Conservation (phyloP, 108 stramenopile species). For the Skeletonema potamos region DNA sequence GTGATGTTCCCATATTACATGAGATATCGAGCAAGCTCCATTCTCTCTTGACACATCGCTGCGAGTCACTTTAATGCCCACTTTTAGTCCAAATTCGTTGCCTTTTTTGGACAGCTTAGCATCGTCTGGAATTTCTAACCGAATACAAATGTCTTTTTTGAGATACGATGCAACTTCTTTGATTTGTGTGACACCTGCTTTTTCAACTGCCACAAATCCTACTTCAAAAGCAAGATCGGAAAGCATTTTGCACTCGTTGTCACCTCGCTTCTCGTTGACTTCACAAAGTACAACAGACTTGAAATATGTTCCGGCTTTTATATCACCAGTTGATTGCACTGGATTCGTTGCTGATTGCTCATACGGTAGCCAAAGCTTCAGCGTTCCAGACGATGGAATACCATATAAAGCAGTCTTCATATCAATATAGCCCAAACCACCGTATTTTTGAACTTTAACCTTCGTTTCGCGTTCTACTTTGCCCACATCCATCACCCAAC, state of each 20-base stretch:
- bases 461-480: conserved; percentile 79
- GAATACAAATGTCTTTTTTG: conserved; percentile 76
- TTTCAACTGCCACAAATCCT: conserved; percentile 50
- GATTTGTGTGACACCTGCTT: conserved; percentile 28
- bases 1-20: conserved; percentile 80
- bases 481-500: conserved; percentile 87
- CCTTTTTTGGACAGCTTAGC: conserved; percentile 54
- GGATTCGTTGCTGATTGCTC: conserved; percentile 28
- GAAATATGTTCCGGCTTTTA: conserved; percentile 62
- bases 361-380: conserved; percentile 75
- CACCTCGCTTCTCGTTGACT: conserved; percentile 80
- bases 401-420: conserved; percentile 89
- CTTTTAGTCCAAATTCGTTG: conserved; percentile 38
- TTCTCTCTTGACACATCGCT: conserved; percentile 52
- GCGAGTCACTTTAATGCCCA: conserved; percentile 38
- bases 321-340: conserved; percentile 11
- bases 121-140: conserved; percentile 58
- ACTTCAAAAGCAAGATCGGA: conserved; percentile 61
- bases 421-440: conserved; percentile 85
- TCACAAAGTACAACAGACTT: conserved; percentile 77
- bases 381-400: conserved; percentile 66
- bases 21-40: conserved; percentile 86
- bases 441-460: conserved; percentile 68
- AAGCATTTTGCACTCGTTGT: conserved; percentile 71
- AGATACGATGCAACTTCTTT: conserved; percentile 78